Base-by-base conservation (phyloP, 2,329 filamentous ascomycete species). In the Fusarium keratoplasticum region DNA sequence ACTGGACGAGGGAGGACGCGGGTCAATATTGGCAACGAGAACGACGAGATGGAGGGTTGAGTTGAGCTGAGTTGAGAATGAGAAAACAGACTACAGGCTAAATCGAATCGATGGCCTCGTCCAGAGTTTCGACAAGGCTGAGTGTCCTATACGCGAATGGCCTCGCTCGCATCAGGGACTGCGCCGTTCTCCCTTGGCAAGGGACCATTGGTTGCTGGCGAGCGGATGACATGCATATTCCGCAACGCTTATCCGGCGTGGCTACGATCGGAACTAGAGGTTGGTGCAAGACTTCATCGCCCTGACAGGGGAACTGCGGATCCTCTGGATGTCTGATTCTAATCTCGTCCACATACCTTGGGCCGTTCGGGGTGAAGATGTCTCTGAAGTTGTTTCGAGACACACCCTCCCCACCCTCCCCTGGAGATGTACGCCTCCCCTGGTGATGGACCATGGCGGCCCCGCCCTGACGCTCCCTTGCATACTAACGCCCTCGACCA, bases 1-100 rank as follows among this genome's bases (percentile, higher is more conserved):
- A 96, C 93, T 73, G 94, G 93, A 78, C 90, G 90, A 80, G 94
- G 93, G 78, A 91, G 95, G 80, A 95, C 93, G 84, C 97, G 94
- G 87, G 95, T 98, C 86, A 95, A 92, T 85, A 92, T 97, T 86
- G 93, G 87, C 83, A 91, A 93, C 80, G 89, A 94, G 70, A 88
- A 89, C 77, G 91, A 90, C 75, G 89, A 90, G 76, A 84, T 87
- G 66, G 82, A 84, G 61, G 78, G 69, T 68, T 50, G 44, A 50
- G 42, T 14, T 42, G 40, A 78, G 70, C 35, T 50, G 44, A 50
- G 42, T 42, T 42, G 40, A 42, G 40, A 50, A 72, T 67, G 72
- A 31, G 50, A 44, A 60, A 42, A 58, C 36, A 72, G 44, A 66
- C 67, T 74, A 74, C 72, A 69, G 71, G 74, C 25, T 74, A 71